Base-by-base conservation (phyloP, 1,284 basidiomycete species). In the Hortiboletus rubellus region DNA sequence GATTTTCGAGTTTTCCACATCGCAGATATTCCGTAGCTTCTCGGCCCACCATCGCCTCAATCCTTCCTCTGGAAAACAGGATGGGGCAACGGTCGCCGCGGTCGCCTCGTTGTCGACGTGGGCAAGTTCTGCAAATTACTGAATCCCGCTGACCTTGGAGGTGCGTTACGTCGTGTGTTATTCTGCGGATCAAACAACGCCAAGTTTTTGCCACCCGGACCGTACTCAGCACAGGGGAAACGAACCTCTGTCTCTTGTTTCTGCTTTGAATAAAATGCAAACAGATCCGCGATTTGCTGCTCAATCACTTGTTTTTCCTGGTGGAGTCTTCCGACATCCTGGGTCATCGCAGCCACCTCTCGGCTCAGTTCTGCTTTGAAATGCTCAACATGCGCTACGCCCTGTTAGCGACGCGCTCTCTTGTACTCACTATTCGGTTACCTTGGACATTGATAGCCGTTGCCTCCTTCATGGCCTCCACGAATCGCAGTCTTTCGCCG, bases 401-500 rank as follows among this genome's bases (percentile, higher is more conserved):
- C 27, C 18, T 22, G 52, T 59, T 42, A 68, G 49, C 49, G 46
- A 18, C 56, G 40, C 14, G n/a, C 18, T n/a, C 31, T 37, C 15
- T 30, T 30, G 34, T n/a, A 42, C 41, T 33, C 1, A 1, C 36
- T 12, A 24, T 22, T 46, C 5, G 37, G 69, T 82, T 70, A 91
- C 91, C 76, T 68, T 90, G 84, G 8, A 94, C 85, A 62, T 94
- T 93, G 67, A 94, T 89, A 1, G 84, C 84, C 1, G 92, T 94
- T 2, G 92, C 92, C 63, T 92, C 87, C 67, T 90, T 90, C 92
- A 94, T 95, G 17, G 92, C 90, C 64, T 95, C 92, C 11, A 94
- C 88, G 66, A 95, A 94, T 6, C 89, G 79, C 53, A 94, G 73
- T 44, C 91, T 78, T 73, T 94, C 91, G 7, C 91, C 91, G 51